Evolutionary conservation across 306 rosid species (phyloP).

Genomic region (Lotus japonicus): DNA sequence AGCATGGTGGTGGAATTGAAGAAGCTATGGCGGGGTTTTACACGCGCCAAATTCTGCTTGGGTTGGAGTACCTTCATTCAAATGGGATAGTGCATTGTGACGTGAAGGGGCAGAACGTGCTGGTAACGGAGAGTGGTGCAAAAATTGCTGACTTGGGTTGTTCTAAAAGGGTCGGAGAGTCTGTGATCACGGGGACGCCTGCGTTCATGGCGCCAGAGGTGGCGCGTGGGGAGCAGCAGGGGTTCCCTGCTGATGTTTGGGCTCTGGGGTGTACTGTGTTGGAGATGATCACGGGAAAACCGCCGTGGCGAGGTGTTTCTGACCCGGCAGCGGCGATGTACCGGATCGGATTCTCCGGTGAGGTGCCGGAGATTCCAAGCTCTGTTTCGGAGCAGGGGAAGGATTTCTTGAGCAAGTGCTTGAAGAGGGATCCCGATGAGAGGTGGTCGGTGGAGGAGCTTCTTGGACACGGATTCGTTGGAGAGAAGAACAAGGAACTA

Average conservation of each 20-base stretch:
- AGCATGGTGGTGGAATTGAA: slow-evolving; percentile 30
- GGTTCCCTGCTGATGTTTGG: slow-evolving; percentile 81
- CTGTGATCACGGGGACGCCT: slow-evolving; percentile 59
- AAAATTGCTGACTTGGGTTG: slow-evolving; percentile 90
- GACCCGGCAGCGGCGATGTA: slow-evolving; percentile 60
- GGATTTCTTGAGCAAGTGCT: slow-evolving; percentile 70
- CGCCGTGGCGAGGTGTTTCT: slow-evolving; percentile 43
- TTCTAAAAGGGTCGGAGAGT: slow-evolving; percentile 31
- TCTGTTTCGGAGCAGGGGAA: slow-evolving; percentile 54
- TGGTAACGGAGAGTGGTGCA: slow-evolving; percentile 47
- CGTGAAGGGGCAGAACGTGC: slow-evolving; percentile 60
- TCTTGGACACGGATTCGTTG: slow-evolving; percentile 56
- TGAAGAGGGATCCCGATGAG: slow-evolving; percentile 45
- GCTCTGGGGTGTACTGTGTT: slow-evolving; percentile 76
- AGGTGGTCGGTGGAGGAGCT: slow-evolving; percentile 71
- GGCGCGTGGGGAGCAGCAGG: slow-evolving; percentile 84
- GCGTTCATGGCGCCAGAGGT: slow-evolving; percentile 92
- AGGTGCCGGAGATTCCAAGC: slow-evolving; percentile 54
- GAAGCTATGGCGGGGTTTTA: slow-evolving; percentile 29
- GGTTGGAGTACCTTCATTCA: slow-evolving; percentile 54
- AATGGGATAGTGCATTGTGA: slow-evolving; percentile 87
- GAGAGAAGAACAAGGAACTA: slow-evolving; percentile 22
- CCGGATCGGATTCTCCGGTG: slow-evolving; percentile 51
- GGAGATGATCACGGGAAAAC: slow-evolving; percentile 75
- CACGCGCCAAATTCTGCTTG: slow-evolving; percentile 53